A percentile compares a stretch with the other conserved stretches of the same genome.
These are phyloP conservation scores for Boletus semigastroideus DNA, from an alignment of 1,284 basidiomycete species.

Conservation along the genomic window DNA sequence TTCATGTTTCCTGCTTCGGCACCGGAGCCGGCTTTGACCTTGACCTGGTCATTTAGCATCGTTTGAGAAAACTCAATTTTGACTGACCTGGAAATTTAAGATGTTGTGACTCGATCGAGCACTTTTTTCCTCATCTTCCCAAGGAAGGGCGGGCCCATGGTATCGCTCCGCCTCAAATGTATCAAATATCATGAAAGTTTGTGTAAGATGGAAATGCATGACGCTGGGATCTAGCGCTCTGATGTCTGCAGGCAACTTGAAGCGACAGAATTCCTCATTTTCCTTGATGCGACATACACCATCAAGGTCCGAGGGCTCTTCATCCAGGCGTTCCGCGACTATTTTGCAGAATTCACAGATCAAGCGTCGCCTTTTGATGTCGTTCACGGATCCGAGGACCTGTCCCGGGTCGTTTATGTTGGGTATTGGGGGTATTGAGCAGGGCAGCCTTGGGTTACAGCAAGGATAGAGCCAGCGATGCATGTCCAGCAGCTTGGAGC, in stretches of 20 bases:
- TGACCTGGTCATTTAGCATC: conserved; percentile 4
- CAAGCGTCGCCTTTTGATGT: conserved; percentile 15
- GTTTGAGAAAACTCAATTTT: background rate
- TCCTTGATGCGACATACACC: conserved; percentile 10
- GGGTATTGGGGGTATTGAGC: conserved; percentile 4
- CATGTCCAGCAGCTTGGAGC: conserved; percentile 13
- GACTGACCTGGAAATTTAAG: conserved; percentile 15
- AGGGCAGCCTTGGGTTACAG: background rate
- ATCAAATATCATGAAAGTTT: conserved; percentile 10
- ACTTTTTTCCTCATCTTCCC: conserved; percentile 5
- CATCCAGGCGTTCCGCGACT: conserved; percentile 13
- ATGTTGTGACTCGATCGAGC: background rate
- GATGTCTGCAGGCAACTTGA: conserved; percentile 9
- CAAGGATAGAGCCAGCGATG: conserved; percentile 10
- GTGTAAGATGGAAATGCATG: conserved; percentile 20
- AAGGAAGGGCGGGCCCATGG: conserved; percentile 12
- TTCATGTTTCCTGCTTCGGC: background rate
- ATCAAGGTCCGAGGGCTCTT: conserved; percentile 10
- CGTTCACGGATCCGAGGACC: conserved; percentile 14
- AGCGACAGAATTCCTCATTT: conserved; percentile 6
- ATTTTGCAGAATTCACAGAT: conserved; percentile 16
- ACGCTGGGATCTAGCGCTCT: conserved; percentile 5
- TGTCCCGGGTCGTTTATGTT: background rate
- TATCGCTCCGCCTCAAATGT: background rate
- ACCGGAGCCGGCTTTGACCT: conserved; percentile 6